Conservation (phyloP, 1,284 basidiomycete species). For the Blastosporella zonata region DNA sequence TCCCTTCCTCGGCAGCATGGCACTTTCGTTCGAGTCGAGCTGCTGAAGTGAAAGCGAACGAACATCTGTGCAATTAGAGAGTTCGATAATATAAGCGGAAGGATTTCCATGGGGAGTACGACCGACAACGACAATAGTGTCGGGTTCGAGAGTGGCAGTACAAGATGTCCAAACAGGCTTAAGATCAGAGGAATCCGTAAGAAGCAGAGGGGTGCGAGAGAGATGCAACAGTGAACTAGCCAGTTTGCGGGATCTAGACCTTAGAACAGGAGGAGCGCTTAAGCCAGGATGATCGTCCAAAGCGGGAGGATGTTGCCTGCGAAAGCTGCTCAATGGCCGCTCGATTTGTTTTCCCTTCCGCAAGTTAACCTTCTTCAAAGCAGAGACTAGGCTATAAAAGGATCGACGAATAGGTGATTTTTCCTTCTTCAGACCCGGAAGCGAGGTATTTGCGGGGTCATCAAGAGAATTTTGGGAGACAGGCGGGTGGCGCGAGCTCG, state of each 20-base stretch:
- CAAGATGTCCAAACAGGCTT: conserved; percentile 53
- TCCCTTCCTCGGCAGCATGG: conserved; percentile 33
- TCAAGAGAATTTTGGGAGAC: conserved; percentile 3
- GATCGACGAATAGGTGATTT: conserved; percentile 64
- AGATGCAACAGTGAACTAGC: conserved; percentile 48
- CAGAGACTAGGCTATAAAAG: conserved; percentile 60
- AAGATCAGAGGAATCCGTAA: conserved; percentile 24
- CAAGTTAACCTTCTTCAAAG: conserved; percentile 50
- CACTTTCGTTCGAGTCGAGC: conserved; percentile 41
- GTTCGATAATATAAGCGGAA: conserved; percentile 42
- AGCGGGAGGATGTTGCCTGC: conserved; percentile 6
- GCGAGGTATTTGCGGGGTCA: neutral
- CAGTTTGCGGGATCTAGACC: conserved; percentile 16
- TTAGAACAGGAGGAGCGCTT: conserved; percentile 14
- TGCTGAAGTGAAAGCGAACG: conserved; percentile 49
- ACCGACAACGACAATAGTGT: conserved; percentile 48
- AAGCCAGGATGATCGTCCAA: conserved; percentile 4
- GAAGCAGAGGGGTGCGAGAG: conserved; percentile 28
- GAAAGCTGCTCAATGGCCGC: conserved; percentile 15
- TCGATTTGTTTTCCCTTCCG: conserved; percentile 30
- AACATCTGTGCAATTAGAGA: conserved; percentile 58
- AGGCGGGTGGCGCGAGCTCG: conserved; percentile 3
- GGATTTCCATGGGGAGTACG: conserved; percentile 41
- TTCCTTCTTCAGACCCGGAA: conserved; percentile 27
- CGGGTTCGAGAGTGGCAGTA: conserved; percentile 44